Evolutionary conservation across 345 rosid genomes (phyloP).

Genomic region (Hirschfeldia incana): DNA sequence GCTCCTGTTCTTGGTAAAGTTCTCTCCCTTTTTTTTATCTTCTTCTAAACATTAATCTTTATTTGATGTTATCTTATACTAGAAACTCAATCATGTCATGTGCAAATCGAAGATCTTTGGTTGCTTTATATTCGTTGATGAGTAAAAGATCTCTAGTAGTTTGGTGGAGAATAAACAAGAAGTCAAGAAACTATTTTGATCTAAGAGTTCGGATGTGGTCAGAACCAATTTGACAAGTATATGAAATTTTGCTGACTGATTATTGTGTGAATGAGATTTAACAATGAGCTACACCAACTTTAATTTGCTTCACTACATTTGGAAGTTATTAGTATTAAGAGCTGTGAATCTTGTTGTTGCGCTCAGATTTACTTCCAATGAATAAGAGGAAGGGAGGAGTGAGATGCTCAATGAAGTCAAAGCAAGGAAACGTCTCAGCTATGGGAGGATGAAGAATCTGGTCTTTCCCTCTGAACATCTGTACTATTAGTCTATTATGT

Average conservation of each 20-base stretch:
- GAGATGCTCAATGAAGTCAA: constrained; percentile 54
- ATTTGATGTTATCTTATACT: constrained; percentile 12
- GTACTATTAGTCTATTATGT: not conserved
- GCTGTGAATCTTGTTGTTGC: not conserved
- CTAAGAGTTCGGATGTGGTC: not conserved
- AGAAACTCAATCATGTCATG: not conserved
- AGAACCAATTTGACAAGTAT: not conserved
- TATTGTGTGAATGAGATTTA: constrained; percentile 11
- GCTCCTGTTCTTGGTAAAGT: constrained; percentile 64
- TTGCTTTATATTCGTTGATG: not conserved
- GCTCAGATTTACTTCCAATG: constrained; percentile 61
- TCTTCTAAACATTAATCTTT: not conserved
- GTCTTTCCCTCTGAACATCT: constrained; percentile 66
- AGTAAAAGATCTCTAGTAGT: not conserved
- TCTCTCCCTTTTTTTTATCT: not conserved
- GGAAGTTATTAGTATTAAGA: not conserved
- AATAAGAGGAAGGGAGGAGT: constrained; percentile 57
- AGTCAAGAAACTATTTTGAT: not conserved
- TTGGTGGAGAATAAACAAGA: constrained; percentile 11
- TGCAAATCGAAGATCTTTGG: constrained; percentile 16
- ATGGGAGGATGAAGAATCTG: constrained; percentile 79
- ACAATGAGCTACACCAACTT: not conserved
- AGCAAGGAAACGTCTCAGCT: constrained; percentile 29
- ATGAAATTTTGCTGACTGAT: not conserved
- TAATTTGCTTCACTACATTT: not conserved